Evolutionary conservation across 2,329 filamentous ascomycete genomes (phyloP), one percentile per base, ranked within the genome.

Genomic region (Chaetomium globosum): DNA sequence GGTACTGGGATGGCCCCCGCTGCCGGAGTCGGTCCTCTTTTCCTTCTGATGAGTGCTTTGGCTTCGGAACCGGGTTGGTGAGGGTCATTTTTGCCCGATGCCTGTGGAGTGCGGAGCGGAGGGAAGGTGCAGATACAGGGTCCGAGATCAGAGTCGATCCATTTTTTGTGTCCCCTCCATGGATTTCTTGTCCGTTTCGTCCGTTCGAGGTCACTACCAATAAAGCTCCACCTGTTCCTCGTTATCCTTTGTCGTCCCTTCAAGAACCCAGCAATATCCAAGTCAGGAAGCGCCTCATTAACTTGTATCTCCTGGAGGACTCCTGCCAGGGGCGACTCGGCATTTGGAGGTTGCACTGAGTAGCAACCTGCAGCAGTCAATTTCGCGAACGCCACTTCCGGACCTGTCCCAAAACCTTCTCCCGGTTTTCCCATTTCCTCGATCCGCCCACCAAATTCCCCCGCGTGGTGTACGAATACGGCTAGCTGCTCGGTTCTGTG

Each of bases 341-440:
- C 65, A 66, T 43, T 61, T 66, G 65, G 49, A 56, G 36, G 60
- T 63, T 56, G 57, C 60, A 62, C 60, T 52, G 59, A 57, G 19
- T 56, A 55, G 31, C 28, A 39, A 59, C 48, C 36, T 55, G 61
- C 54, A 59, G 56, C 65, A 61, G 12, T 33, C 31, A 65, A 61
- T 61, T 64, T 67, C 51, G 56, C 65, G 39, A 66, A 39, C 61
- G 65, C 61, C 61, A 64, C 61, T 61, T 54, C 64, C 46, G 55
- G 49, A 59, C 52, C 51, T 58, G 48, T 53, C 23, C 33, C 33
- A 21, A 19, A 33, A 49, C 53, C 21, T 51, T 21, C 19, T 43
- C 51, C 51, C n/a, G 31, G 39, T 6, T 51, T 9, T 23, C 21
- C 30, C 30, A 55, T 2, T 21, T 23, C 19, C 53, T n/a, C 31